A percentile compares a stretch with the other conserved stretches of the same genome.
Evolutionary conservation across 148 eudicot species (phyloP).

Genomic region (Vaccinium myrtillus): DNA sequence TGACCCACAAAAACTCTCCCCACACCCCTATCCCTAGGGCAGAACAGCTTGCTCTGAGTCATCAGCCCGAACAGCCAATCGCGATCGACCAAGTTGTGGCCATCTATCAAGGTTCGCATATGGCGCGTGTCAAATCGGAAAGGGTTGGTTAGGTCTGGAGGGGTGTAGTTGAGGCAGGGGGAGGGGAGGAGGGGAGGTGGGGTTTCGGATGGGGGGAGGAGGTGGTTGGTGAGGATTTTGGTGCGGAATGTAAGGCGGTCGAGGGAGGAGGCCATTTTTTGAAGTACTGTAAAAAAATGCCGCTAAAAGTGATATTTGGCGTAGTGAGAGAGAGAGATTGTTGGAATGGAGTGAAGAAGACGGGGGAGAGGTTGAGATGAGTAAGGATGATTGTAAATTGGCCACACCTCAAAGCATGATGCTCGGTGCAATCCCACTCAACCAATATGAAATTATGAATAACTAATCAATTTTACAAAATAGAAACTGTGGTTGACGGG

Average conservation of each 20-base stretch:
- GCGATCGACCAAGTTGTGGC: conserved; percentile 60
- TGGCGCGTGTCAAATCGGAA: conserved; percentile 34
- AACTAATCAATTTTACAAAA: too few relatives aligned
- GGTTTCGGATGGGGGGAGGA: conserved; percentile 30
- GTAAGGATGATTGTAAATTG: too few relatives aligned
- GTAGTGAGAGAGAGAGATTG: background rate
- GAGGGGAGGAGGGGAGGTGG: conserved; percentile 16
- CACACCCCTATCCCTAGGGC: conserved; percentile 43
- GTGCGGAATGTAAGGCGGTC: conserved; percentile 48
- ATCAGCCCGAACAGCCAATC: conserved; percentile 69
- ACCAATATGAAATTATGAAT: too few relatives aligned
- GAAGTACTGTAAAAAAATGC: too few relatives aligned
- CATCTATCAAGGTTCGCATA: conserved; percentile 66
- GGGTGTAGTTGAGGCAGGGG: conserved; percentile 50
- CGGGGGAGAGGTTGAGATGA: too few relatives aligned
- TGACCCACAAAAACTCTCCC: conserved; percentile 49
- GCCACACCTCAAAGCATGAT: too few relatives aligned
- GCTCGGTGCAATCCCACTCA: too few relatives aligned
- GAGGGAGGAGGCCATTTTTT: conserved; percentile 18
- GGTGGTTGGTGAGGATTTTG: conserved; percentile 54
- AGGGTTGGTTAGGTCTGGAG: conserved; percentile 49
- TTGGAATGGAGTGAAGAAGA: background rate
- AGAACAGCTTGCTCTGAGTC: conserved; percentile 49
- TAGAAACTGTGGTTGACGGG: too few relatives aligned
- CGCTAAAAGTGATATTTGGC: background rate